Base-by-base conservation (phyloP, 192 early-diverging fungal species). In the Coemansia sp. region DNA sequence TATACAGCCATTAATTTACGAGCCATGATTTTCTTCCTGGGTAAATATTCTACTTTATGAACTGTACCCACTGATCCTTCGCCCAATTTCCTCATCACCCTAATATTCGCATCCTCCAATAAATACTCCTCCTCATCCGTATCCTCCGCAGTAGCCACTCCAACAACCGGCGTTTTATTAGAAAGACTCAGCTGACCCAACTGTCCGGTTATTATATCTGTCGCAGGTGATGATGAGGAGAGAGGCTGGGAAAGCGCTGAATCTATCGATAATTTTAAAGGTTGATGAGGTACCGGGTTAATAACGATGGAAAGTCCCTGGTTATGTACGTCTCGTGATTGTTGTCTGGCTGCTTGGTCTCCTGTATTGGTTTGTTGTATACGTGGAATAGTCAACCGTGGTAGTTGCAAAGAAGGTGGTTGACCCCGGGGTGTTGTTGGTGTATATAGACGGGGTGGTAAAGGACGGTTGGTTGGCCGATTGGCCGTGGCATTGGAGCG, bases 51-150 rank as follows among this genome's bases (percentile, higher is more conserved):
- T 17, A 96, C 93, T 77, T 93, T 92, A 34, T 89, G 83, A 29
- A 99, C 97, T 1, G 95, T 95, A 12, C 96, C 96, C 48, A 94
- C 94, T 29, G 91, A 91, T 3, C 97, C 97, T 33, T 95, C 92
- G 48, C 97, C 97, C 38, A 99, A 80, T 67, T 93, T 90, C 17
- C 84, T 68, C 49, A 92, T 68, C 10, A 89, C 84, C 31, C 86
- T 77, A 61, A 98, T 86, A 73, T 95, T 94, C 71, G 88, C 86
- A 54, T 86, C 68, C 18, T 65, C 57, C 70, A 85, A 34, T 31
- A 52, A 61, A 51, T 71, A 73, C 66, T 83, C 78, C 33, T 73
- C 77, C 61, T 69, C 67, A 22, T 82, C 79, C n/a, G 65, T 48
- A 61, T 59, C 56, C 67, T 72, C 50, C 61, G 67, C 34, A 8